These are phyloP conservation scores for Paramecium sexaurelia DNA, from an alignment of 73 alveolate species.

Conservation along the genomic window DNA sequence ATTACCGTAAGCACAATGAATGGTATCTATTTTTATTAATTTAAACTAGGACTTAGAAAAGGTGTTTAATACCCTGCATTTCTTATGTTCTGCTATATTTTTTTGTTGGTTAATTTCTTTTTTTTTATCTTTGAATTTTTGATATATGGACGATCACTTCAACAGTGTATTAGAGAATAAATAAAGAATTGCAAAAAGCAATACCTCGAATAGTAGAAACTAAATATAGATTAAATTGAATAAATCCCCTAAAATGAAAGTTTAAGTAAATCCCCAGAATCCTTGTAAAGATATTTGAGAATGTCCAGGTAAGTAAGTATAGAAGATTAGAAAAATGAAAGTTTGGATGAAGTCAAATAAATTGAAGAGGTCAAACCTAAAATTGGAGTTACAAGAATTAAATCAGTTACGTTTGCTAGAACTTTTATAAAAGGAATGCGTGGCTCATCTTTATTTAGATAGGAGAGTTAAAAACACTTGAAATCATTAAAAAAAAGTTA, in stretches of 20 bases:
- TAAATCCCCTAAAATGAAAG: background rate
- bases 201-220: background rate
- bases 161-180: background rate
- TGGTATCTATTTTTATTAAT: background rate
- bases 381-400: background rate
- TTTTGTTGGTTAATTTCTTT: background rate
- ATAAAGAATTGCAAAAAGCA: background rate
- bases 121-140: background rate
- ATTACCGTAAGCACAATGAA: constrained; percentile 12
- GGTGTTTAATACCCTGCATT: background rate
- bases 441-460: background rate
- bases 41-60: background rate
- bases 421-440: background rate
- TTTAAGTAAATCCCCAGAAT: background rate
- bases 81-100: background rate
- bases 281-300: background rate
- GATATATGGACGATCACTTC: background rate
- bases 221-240: background rate
- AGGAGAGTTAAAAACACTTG: background rate
- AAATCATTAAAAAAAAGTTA: background rate
- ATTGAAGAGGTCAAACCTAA: background rate
- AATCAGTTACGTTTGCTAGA: background rate
- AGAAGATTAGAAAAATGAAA: background rate
- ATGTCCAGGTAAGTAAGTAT: background rate
- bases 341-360: background rate